Conservation (phyloP, 2,329 filamentous ascomycete species). For the Sarocladiaceae sp. region DNA sequence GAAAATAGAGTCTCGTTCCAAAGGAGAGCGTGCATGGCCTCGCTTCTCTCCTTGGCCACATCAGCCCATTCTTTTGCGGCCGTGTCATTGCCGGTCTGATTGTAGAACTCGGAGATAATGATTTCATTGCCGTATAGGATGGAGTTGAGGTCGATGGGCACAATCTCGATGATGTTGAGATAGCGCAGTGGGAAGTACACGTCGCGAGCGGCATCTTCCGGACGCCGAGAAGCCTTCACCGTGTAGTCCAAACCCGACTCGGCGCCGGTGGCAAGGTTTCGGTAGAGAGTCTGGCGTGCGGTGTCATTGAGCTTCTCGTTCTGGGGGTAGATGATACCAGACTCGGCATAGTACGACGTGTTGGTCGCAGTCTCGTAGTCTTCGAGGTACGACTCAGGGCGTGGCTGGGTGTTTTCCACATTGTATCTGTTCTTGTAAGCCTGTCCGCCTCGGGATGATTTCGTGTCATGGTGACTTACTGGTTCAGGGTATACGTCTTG, state of each 20-base stretch:
- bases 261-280: slow-evolving; percentile 57
- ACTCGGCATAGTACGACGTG: slow-evolving; percentile 46
- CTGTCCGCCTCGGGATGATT: not conserved
- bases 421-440: slow-evolving; percentile 34
- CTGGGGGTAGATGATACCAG: slow-evolving; percentile 53
- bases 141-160: slow-evolving; percentile 62
- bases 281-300: slow-evolving; percentile 48
- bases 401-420: slow-evolving; percentile 58
- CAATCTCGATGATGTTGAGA: slow-evolving; percentile 50
- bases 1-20: slow-evolving; percentile 57
- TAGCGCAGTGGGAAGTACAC: slow-evolving; percentile 60
- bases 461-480: slow-evolving; percentile 28
- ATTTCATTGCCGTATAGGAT: slow-evolving; percentile 62
- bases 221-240: slow-evolving; percentile 51
- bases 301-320: slow-evolving; percentile 42
- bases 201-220: slow-evolving; percentile 51
- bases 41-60: slow-evolving; percentile 46
- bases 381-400: slow-evolving; percentile 61
- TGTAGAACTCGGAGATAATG: slow-evolving; percentile 49
- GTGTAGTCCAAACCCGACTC: slow-evolving; percentile 62
- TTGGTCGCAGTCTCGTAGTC: slow-evolving; percentile 63
- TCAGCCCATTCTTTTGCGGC: slow-evolving; percentile 43
- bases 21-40: slow-evolving; percentile 56
- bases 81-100: slow-evolving; percentile 41
- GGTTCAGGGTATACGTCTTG: slow-evolving; percentile 49